Percentiles rank a stretch among this genome's conserved stretches.
Conservation (phyloP, 208 protist species). For the Novymonas esmeraldas region DNA sequence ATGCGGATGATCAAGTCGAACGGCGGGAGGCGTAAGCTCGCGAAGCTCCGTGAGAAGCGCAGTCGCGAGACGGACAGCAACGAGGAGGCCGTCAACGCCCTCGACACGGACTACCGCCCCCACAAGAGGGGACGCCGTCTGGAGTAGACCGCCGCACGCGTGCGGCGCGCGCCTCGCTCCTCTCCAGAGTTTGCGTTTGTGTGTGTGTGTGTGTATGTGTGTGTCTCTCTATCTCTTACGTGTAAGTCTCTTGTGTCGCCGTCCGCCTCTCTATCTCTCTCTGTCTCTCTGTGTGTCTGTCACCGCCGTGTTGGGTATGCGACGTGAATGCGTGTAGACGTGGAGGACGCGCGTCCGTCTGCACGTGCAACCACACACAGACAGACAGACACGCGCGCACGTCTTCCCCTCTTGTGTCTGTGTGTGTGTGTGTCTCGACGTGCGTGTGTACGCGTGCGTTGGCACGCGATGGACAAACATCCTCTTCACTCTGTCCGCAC, state of each 20-base stretch:
- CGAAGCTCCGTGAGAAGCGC: constrained; percentile 75
- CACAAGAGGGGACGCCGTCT: constrained; percentile 72
- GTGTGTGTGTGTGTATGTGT: neutral
- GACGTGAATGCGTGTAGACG: too few species aligned
- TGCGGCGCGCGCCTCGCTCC: neutral
- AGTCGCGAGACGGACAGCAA: constrained; percentile 54
- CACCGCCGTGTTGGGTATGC: too few species aligned
- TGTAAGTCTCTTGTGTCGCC: neutral
- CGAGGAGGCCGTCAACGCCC: constrained; percentile 67
- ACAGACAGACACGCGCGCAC: too few species aligned
- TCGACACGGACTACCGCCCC: constrained; percentile 63
- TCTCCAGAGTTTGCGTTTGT: neutral
- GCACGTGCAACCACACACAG: too few species aligned
- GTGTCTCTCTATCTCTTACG: neutral
- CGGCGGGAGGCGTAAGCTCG: constrained; percentile 78
- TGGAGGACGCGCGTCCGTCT: too few species aligned
- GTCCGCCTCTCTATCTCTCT: too few species aligned
- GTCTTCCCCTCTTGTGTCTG: too few species aligned
- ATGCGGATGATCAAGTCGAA: constrained; percentile 91
- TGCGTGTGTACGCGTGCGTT: neutral
- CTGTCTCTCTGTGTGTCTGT: too few species aligned
- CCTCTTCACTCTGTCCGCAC: too few species aligned
- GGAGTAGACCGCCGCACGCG: too few species aligned
- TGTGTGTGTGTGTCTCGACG: neutral
- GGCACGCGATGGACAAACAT: too few species aligned